Evolutionary conservation across 345 rosid genomes (phyloP).

Genomic region (Euclidium syriacum): DNA sequence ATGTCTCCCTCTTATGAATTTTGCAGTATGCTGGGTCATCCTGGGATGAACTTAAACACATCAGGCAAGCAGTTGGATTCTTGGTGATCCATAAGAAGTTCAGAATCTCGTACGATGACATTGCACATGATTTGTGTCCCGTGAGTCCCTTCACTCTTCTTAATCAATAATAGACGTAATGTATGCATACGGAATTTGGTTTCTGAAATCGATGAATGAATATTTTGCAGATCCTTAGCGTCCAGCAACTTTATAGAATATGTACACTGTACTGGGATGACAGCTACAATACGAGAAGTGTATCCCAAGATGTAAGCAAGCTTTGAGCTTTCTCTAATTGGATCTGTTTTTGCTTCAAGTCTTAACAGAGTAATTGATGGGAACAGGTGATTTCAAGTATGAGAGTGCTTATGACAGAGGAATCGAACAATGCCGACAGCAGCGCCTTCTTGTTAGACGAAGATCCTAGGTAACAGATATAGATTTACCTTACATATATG

Average conservation of each 20-base stretch:
- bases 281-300: slow-evolving; percentile 93
- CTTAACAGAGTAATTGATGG: not conserved
- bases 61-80: slow-evolving; percentile 97
- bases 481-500: too few species aligned
- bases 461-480: slow-evolving; percentile 84
- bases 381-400: slow-evolving; percentile 87
- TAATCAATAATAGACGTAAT: not conserved
- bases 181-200: not conserved
- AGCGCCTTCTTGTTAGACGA: slow-evolving; percentile 90
- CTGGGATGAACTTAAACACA: slow-evolving; percentile 98
- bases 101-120: slow-evolving; percentile 93
- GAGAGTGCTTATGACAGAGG: slow-evolving; percentile 92
- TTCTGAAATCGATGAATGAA: slow-evolving; percentile 1
- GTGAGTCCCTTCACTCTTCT: slow-evolving; percentile 32
- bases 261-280: slow-evolving; percentile 94
- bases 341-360: not conserved
- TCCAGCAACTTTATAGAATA: slow-evolving; percentile 93
- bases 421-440: slow-evolving; percentile 74
- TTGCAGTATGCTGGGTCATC: slow-evolving; percentile 91
- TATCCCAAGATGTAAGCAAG: slow-evolving; percentile 76
- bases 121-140: slow-evolving; percentile 83
- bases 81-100: slow-evolving; percentile 97
- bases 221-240: slow-evolving; percentile 76
- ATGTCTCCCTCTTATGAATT: slow-evolving; percentile 7
- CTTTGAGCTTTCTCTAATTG: not conserved